These are phyloP conservation scores for Sequoiadendron giganteum DNA, from an alignment of 75 land plant species.

Conservation along the genomic window DNA sequence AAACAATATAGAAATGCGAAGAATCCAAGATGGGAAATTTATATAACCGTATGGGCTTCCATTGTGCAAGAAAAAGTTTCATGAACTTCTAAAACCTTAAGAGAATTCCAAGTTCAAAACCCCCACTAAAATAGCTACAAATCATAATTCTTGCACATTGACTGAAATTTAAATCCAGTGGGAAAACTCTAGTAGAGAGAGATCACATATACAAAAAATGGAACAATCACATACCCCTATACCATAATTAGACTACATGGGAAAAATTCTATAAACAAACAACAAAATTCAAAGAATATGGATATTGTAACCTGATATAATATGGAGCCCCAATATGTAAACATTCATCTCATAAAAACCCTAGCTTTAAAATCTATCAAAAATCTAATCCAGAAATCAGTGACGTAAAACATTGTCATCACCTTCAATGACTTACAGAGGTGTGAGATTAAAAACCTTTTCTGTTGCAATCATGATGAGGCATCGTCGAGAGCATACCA, in stretches of 20 bases:
- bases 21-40: background rate
- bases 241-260: background rate
- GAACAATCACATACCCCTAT: background rate
- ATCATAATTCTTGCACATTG: background rate
- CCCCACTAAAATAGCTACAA: background rate
- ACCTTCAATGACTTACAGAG: slow-evolving; percentile 2
- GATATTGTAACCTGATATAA: background rate
- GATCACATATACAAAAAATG: background rate
- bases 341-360: background rate
- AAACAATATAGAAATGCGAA: background rate
- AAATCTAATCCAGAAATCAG: background rate
- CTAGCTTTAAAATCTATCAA: background rate
- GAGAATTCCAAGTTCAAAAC: background rate
- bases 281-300: background rate
- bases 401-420: background rate
- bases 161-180: background rate
- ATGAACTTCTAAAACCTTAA: background rate
- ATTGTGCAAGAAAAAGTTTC: background rate
- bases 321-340: background rate
- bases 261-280: background rate
- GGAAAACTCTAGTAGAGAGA: background rate
- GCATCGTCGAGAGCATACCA: background rate
- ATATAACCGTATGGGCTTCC: background rate
- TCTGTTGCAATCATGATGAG: background rate
- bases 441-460: background rate